These are phyloP conservation scores for Phoenix dactylifera DNA, from an alignment of 176 grass and related monocot species.

Conservation along the genomic window DNA sequence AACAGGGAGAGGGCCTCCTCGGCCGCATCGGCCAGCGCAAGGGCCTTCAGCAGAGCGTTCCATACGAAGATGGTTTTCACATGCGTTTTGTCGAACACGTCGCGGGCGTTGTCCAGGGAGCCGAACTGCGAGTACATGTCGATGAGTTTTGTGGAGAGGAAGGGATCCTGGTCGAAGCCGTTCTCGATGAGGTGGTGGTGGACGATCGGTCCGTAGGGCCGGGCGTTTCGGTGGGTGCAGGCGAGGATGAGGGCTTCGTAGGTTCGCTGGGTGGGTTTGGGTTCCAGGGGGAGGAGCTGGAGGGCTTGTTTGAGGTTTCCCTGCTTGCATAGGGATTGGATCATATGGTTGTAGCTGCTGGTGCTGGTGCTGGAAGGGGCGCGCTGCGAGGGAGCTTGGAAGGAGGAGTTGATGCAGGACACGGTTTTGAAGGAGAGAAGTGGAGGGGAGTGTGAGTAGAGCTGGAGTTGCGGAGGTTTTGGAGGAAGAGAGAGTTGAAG, in stretches of 20 bases:
- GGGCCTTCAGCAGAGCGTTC: slow-evolving; percentile 70
- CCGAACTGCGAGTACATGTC: slow-evolving; percentile 46
- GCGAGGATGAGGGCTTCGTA: slow-evolving; percentile 61
- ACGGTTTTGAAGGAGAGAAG: slow-evolving; percentile 4
- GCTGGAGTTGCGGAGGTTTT: slow-evolving; percentile 9
- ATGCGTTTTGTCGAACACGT: slow-evolving; percentile 61
- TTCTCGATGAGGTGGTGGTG: slow-evolving; percentile 39
- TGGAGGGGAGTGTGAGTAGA: slow-evolving; percentile 1
- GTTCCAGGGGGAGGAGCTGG: slow-evolving; percentile 44
- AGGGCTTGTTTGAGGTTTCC: slow-evolving; percentile 40
- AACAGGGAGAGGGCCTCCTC: slow-evolving; percentile 53
- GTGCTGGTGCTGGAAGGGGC: slow-evolving; percentile 5
- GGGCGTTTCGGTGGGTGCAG: slow-evolving; percentile 25
- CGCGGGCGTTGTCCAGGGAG: slow-evolving; percentile 39
- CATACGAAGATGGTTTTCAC: slow-evolving; percentile 72
- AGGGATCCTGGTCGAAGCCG: slow-evolving; percentile 42
- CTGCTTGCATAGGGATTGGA: slow-evolving; percentile 58
- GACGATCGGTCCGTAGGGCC: slow-evolving; percentile 34
- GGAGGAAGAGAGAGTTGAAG: slow-evolving; percentile 14
- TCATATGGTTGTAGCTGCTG: slow-evolving; percentile 37
- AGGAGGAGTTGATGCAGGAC: slow-evolving; percentile 15
- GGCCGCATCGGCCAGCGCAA: slow-evolving; percentile 37
- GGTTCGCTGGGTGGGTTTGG: slow-evolving; percentile 60
- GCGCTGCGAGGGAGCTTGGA: slow-evolving; percentile 6
- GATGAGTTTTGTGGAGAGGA: slow-evolving; percentile 68